Evolutionary conservation across 768 basidiomycete genomes (phyloP), one percentile per base, ranked within the genome.

Genomic region (Suillus subluteus): DNA sequence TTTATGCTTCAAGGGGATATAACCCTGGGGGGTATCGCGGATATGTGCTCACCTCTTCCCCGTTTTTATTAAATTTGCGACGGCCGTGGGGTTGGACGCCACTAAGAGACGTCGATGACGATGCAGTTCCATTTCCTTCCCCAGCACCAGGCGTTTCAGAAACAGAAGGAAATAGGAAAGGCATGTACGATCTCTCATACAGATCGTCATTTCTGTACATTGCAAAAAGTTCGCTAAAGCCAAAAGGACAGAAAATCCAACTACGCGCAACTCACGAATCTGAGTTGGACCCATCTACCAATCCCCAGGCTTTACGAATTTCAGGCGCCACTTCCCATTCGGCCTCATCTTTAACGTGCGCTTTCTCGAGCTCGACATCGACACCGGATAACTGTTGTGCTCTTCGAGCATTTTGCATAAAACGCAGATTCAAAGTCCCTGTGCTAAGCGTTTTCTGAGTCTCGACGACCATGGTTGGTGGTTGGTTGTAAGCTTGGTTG

Each of bases 391-490:
- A 72, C 16, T 84, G 81, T 67, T 88, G 86, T 26, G 84, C 80
- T 2, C 86, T 82, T 2, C 86, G 84, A 0, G 89, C 87, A 77
- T 89, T 89, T 74, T 89, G 90, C 90, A 91, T 91, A 73, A 91
- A 91, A 2, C 86, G 84, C 54, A 91, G 81, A 70, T 86, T 85
- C 11, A 91, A 80, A 0, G 89, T 90, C 37, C 88, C 83, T 35
- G 82, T 84, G 75, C 90, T 91, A 44, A 91, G 80, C 3, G 82
- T 43, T 75, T 87, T 89, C 52, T 16, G 26, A 16, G 52, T 30
- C 38, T 79, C 78, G 41, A 50, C 78, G 41, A 50, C 66, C 76
- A 76, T 75, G 35, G 56, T 55, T 75, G 35, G 56, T 55, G 37
- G 62, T 59, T 23, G 30, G 4, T 30, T 54, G 30, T 6, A 18